Conservation (phyloP, 176 grass and related monocot species). For the Triticum monococcum region DNA sequence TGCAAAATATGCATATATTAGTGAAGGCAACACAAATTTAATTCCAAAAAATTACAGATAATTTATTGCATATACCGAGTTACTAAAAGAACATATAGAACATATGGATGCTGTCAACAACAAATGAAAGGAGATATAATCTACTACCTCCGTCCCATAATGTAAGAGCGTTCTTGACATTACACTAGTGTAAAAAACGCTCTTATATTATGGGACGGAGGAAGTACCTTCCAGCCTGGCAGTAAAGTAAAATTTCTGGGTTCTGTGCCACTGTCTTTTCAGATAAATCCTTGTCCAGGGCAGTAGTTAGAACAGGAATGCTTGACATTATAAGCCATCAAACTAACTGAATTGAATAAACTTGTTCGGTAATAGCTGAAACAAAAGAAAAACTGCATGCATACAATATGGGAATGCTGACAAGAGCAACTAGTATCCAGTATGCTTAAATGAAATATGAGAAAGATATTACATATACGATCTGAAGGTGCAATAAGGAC, state of each 20-base stretch:
- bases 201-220: too few species aligned
- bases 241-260: conserved; percentile 87
- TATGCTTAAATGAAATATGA: not conserved
- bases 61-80: not conserved
- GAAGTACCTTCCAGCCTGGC: conserved; percentile 71
- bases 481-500: conserved; percentile 3
- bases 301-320: conserved; percentile 76
- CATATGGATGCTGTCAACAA: not conserved
- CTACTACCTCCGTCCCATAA: conserved; percentile 24
- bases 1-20: conserved; percentile 37
- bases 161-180: too few species aligned
- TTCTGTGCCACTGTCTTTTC: conserved; percentile 96
- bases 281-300: conserved; percentile 86
- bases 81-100: not conserved
- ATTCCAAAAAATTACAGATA: not conserved
- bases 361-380: conserved; percentile 85
- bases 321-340: conserved; percentile 98
- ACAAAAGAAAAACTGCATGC: conserved; percentile 92
- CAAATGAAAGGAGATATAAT: not conserved
- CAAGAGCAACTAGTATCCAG: conserved; percentile 19
- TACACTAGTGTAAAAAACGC: too few species aligned
- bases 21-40: conserved; percentile 4
- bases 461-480: conserved; percentile 1
- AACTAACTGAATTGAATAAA: conserved; percentile 92
- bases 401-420: conserved; percentile 24